Evolutionary conservation across 371 early-diverging fungal species (phyloP), one percentile per base, ranked within the genome.

Genomic region (Mortierella sp.): DNA sequence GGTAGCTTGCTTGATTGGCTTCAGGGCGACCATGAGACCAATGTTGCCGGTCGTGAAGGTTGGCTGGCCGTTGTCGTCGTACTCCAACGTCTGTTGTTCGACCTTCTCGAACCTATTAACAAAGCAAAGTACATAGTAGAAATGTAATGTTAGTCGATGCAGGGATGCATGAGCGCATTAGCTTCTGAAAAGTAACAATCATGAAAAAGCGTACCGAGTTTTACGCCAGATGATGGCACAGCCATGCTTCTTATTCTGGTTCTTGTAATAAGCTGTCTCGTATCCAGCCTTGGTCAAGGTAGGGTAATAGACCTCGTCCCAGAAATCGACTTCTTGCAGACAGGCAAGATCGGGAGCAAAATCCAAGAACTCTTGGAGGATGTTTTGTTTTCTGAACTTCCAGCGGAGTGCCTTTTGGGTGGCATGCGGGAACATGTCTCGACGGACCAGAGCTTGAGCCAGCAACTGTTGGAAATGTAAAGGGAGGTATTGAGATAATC

Each of bases 391-490:
- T 13, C 86, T 74, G 28, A 79, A 82, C 73, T 86, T 86, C 86
- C 86, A 86, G 28, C 79, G 82, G 31, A 86, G 75, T 3, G 86
- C 86, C 73, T 82, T 86, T 64, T 86, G 82, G 59, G 82, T 90
- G 11, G 91, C 90, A 74, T 90, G 83, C 13, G 92, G 91, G 76
- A 92, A 92, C 78, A 91, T 75, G 57, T 91, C 89, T 10, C 92
- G 86, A 40, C 91, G 91, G 28, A 92, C 88, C 34, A 92, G 74
- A 16, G 85, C 84, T 76, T 92, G 92, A 5, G 90, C 92, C 67
- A 92, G 78, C 31, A 92, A 81, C 92, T 92, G 74, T 26, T 44
- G 19, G 19, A 26, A 43, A 71, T 44, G 44, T 44, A 28, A 4
- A 48, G 11, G 13, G 31, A 70, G 43, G 43, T 61, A 37, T 11